Conservation (phyloP, 345 rosid species). For the Salix exigua region DNA sequence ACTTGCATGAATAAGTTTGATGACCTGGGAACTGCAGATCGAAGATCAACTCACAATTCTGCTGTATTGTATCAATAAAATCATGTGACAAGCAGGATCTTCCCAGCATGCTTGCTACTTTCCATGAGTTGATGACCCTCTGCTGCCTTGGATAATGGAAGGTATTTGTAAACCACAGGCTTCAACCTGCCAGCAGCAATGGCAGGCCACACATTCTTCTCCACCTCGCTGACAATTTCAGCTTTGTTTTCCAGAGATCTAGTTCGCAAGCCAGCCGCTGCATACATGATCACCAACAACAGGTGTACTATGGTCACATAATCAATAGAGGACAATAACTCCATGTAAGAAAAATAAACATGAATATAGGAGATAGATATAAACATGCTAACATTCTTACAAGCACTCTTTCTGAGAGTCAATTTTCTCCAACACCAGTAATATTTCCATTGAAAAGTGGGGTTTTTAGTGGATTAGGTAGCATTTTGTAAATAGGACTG, state of each 20-base stretch:
- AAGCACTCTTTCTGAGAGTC: not conserved
- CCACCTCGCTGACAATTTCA: slow-evolving; percentile 60
- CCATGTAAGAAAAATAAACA: not conserved
- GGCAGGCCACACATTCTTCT: slow-evolving; percentile 87
- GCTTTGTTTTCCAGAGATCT: slow-evolving; percentile 74
- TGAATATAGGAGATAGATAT: not conserved
- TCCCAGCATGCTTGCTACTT: slow-evolving; percentile 73
- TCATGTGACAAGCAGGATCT: slow-evolving; percentile 65
- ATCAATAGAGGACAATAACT: not conserved
- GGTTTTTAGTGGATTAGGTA: not conserved
- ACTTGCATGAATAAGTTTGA: not conserved
- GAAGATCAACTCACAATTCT: not conserved
- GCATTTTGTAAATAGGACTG: not conserved
- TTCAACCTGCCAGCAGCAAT: slow-evolving; percentile 63
- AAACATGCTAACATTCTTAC: not conserved
- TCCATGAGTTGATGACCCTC: slow-evolving; percentile 76
- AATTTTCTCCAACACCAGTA: not conserved
- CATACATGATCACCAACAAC: slow-evolving; percentile 3
- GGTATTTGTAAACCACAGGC: slow-evolving; percentile 51
- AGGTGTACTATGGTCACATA: not conserved
- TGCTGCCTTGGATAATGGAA: slow-evolving; percentile 58
- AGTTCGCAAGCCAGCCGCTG: slow-evolving; percentile 75
- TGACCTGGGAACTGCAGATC: not conserved
- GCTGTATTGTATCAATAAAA: not conserved
- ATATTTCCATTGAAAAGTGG: not conserved